Conservation (phyloP, 2,329 filamentous ascomycete genomes). For the Botrytis squamosa region DNA sequence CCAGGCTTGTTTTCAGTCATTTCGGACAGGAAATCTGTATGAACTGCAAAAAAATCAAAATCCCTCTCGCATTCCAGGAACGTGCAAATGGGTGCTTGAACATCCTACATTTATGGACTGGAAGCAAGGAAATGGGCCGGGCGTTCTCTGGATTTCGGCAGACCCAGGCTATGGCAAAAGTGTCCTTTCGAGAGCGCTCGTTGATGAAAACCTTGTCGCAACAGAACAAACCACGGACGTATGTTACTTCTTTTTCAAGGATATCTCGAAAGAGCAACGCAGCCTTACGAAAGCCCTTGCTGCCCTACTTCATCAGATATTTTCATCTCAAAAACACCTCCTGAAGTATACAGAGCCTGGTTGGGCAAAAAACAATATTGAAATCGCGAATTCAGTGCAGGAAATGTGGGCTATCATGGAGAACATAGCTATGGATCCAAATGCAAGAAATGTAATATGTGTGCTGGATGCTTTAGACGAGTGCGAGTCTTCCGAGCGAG, state of each 20-base stretch:
- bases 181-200: neutral
- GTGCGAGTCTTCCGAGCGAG: neutral
- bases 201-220: neutral
- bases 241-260: constrained; percentile 13
- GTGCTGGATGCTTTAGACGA: neutral
- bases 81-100: neutral
- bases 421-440: neutral
- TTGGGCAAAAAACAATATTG: neutral
- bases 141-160: neutral
- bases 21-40: neutral
- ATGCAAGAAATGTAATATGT: neutral
- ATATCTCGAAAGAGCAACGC: neutral
- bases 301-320: constrained; percentile 8
- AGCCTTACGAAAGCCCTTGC: neutral
- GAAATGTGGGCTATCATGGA: neutral
- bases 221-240: neutral
- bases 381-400: neutral
- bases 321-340: neutral
- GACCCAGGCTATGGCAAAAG: constrained; percentile 8
- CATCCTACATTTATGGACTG: neutral
- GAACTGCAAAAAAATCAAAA: neutral
- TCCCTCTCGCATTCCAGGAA: neutral
- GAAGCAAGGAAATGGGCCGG: neutral
- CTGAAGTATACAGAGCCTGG: neutral
- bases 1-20: neutral